Evolutionary conservation across 2,329 filamentous ascomycete species (phyloP), one percentile per base, ranked within the genome.

Genomic region (Botryosphaeria dothidea): DNA sequence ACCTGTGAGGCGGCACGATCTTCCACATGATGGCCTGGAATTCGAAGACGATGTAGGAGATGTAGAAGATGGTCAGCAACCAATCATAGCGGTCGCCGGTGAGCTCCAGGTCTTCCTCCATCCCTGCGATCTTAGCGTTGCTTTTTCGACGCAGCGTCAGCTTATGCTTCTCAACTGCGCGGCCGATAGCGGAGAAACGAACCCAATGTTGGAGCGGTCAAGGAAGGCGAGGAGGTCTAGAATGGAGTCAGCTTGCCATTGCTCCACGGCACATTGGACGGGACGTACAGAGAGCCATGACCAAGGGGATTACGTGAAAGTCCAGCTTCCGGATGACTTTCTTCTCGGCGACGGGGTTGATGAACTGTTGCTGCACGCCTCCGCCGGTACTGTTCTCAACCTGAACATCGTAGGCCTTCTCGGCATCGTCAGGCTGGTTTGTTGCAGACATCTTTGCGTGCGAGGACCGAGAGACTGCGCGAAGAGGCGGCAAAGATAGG

Each of bases 51-150:
- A 77, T 77, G 67, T 79, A 78, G 0, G 73, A 73, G 27, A 78
- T 77, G 66, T 77, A 77, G 67, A 78, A 77, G 52, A 77, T 75
- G 27, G 75, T 77, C 19, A 78, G 68, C 1, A 77, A 70, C 75
- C 74, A 77, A 57, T 73, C 69, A 66, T 77, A 78, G 6, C 61
- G 68, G 54, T 67, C 63, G 51, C 69, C 67, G 9, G 29, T 67
- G 27, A 78, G 69, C 4, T 71, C 17, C 0, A 78, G 70, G 54
- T 77, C 75, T 17, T 70, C 67, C 45, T 69, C 68, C 75, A 80
- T 76, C 7, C 79, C 79, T 0, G 79, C 79, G 27, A 80, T 76
- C 46, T 74, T 72, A 17, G 79, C 79, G 65, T 80, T 81, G 11
- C 74, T 62, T 31, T 36, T 54, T 23, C 25, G 8, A n/a, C 34